Conservation (phyloP, 2,329 filamentous ascomycete genomes). For the Curvularia lunata region DNA sequence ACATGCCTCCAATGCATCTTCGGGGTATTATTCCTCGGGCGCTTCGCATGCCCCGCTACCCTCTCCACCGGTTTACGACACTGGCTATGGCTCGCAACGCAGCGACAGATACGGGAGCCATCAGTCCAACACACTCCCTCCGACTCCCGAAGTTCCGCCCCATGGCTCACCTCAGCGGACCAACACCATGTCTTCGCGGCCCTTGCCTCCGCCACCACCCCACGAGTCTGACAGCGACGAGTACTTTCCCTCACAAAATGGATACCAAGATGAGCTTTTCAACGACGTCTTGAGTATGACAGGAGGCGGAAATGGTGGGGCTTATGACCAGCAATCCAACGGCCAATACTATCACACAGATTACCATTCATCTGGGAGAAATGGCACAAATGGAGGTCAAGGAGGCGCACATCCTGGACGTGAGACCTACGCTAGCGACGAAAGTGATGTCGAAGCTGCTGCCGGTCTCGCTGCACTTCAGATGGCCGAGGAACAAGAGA, state of each 20-base stretch:
- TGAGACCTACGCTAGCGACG: slow-evolving; percentile 60
- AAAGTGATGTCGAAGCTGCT: slow-evolving; percentile 86
- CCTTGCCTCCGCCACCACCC: slow-evolving; percentile 66
- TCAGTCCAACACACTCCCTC: slow-evolving; percentile 51
- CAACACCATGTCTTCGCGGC: slow-evolving; percentile 62
- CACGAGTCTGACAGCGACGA: slow-evolving; percentile 57
- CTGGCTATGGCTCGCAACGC: slow-evolving; percentile 37
- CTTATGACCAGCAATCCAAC: slow-evolving; percentile 45
- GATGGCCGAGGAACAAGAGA: slow-evolving; percentile 80
- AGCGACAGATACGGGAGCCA: slow-evolving; percentile 41
- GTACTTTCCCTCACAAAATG: slow-evolving; percentile 48
- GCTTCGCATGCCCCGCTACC: slow-evolving; percentile 44
- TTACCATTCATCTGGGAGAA: slow-evolving; percentile 32
- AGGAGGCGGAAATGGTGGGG: slow-evolving; percentile 28
- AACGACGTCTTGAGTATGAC: slow-evolving; percentile 62
- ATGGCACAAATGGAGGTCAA: slow-evolving; percentile 57
- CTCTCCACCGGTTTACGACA: slow-evolving; percentile 42
- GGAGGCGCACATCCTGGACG: slow-evolving; percentile 47
- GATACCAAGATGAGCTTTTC: slow-evolving; percentile 62
- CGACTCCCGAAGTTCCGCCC: slow-evolving; percentile 59
- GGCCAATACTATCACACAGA: slow-evolving; percentile 38
- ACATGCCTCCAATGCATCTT: slow-evolving; percentile 36
- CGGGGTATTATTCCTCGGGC: slow-evolving; percentile 40
- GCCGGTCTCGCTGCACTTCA: slow-evolving; percentile 84
- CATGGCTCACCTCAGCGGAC: slow-evolving; percentile 57